Conservation (phyloP, 257 asterid genomes). For the Nicotiana noctiflora region DNA sequence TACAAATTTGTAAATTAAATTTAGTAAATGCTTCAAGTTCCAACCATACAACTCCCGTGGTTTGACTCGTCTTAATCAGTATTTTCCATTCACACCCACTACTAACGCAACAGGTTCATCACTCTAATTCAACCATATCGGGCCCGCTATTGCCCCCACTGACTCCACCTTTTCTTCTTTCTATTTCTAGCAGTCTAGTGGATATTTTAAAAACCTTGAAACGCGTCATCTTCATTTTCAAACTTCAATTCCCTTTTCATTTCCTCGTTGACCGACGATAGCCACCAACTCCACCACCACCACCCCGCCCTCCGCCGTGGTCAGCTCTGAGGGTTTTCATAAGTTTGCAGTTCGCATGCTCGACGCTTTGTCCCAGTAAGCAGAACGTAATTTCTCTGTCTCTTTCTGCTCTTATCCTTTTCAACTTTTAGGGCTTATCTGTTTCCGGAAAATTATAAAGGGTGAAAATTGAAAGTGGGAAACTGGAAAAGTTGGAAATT, state of each 20-base stretch:
- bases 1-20: too few relatives aligned
- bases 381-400: not conserved
- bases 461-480: not conserved
- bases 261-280: slow-evolving; percentile 1
- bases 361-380: not conserved
- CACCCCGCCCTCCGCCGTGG: not conserved
- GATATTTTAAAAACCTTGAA: not conserved
- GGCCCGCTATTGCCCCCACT: not conserved
- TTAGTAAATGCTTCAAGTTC: not conserved
- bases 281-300: not conserved
- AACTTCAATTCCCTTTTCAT: not conserved
- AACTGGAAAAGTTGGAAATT: not conserved
- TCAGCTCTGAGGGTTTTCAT: not conserved
- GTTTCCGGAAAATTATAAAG: not conserved
- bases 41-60: not conserved
- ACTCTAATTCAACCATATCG: not conserved
- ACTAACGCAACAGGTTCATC: not conserved
- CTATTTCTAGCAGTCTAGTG: not conserved
- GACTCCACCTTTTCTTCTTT: not conserved
- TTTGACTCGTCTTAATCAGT: not conserved
- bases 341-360: not conserved
- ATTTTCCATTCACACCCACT: not conserved
- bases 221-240: not conserved
- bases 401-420: not conserved
- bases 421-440: not conserved